Evolutionary conservation across 257 asterid species (phyloP).

Genomic region (Handroanthus guayacan): DNA sequence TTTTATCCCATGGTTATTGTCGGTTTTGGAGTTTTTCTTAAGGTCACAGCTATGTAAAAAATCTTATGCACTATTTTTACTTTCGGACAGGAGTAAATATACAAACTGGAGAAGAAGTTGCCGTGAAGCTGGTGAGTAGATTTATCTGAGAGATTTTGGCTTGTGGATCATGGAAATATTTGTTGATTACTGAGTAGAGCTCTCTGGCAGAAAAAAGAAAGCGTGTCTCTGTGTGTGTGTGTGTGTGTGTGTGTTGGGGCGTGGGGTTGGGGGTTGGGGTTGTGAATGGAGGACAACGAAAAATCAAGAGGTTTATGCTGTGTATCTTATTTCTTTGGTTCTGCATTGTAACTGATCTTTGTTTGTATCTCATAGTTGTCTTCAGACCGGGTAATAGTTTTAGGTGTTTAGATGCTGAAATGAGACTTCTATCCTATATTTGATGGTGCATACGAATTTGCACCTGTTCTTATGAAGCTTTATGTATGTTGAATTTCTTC

Average conservation of each 20-base stretch:
- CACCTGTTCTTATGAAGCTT: background rate
- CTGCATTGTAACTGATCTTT: conserved; percentile 15
- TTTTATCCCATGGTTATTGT: background rate
- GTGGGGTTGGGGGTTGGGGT: background rate
- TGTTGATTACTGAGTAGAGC: background rate
- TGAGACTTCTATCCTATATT: background rate
- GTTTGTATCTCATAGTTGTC: background rate
- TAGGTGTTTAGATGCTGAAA: conserved; percentile 13
- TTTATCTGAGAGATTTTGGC: background rate
- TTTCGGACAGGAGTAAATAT: conserved; percentile 75
- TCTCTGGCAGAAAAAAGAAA: background rate
- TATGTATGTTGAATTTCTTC: background rate
- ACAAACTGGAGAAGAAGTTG: conserved; percentile 98
- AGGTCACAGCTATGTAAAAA: background rate
- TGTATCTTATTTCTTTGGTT: conserved; percentile 14
- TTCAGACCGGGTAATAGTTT: conserved; percentile 17
- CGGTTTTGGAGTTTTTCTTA: conserved; percentile 18
- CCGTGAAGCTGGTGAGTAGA: conserved; percentile 83
- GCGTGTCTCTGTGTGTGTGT: too few relatives aligned
- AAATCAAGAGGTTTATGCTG: conserved; percentile 11
- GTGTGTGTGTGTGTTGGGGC: too few relatives aligned
- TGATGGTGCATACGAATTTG: conserved; percentile 24
- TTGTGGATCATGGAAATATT: background rate
- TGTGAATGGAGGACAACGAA: background rate
- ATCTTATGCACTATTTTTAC: conserved; percentile 23